Evolutionary conservation across 2,329 filamentous ascomycete species (phyloP).

Genomic region (Didymella segeticola): DNA sequence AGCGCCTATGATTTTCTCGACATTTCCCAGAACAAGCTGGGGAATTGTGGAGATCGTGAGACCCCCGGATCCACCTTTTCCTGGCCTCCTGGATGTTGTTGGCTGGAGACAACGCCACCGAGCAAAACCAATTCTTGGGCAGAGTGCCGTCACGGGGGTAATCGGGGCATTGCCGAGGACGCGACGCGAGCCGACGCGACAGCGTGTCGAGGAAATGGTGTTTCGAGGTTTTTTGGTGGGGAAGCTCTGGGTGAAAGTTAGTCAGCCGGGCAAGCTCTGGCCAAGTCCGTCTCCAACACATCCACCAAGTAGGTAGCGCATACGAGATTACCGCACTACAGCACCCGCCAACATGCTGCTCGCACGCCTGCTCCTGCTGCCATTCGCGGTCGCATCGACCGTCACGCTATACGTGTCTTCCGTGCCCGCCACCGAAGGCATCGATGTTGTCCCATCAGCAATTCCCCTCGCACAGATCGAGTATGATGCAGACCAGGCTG

Average conservation of each 20-base stretch:
- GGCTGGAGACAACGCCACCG: conserved; percentile 31
- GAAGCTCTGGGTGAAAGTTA: conserved; percentile 4
- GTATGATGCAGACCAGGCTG: conserved; percentile 48
- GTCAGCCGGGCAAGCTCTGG: conserved; percentile 12
- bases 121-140: conserved; percentile 3
- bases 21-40: conserved; percentile 26
- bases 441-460: conserved; percentile 43
- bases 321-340: neutral
- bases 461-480: conserved; percentile 53
- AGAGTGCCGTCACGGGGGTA: neutral
- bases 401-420: conserved; percentile 67
- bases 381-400: conserved; percentile 48
- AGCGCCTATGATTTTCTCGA: conserved; percentile 28
- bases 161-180: conserved; percentile 14
- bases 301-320: conserved; percentile 1
- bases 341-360: conserved; percentile 45
- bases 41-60: conserved; percentile 43
- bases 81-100: conserved; percentile 30
- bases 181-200: conserved; percentile 8
- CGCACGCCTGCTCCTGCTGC: conserved; percentile 44
- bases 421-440: conserved; percentile 84
- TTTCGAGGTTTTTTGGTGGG: neutral
- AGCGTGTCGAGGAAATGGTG: neutral
- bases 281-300: conserved; percentile 5
- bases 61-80: conserved; percentile 40